Evolutionary conservation across 768 basidiomycete genomes (phyloP), one percentile per base, ranked within the genome.

Genomic region (Russula earlei): DNA sequence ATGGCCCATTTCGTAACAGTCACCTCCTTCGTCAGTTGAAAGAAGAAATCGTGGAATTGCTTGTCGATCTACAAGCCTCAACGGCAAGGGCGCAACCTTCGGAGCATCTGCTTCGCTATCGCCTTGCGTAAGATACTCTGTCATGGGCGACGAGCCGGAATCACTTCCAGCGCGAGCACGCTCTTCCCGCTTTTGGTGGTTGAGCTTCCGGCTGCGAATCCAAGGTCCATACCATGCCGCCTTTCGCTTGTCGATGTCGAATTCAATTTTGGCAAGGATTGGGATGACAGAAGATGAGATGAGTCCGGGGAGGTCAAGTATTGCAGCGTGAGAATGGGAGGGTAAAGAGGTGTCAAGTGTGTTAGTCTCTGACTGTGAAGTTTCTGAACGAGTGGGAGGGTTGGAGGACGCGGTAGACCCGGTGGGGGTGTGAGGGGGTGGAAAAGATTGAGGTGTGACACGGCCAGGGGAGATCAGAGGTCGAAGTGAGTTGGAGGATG

Each of bases 181-280:
- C 24, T 38, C 49, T 20, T 56, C 62, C 24, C 86, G 73, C 67
- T 81, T 85, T n/a, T 75, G 75, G 55, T 79, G 77, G 55, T 82
- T 82, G 45, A 74, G 71, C 55, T 75, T 75, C 54, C 87, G 72
- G 64, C 82, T 87, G 54, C 82, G 76, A 25, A 83, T 57, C 89
- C 90, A 95, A 8, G 83, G 82, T n/a, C 84, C 84, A 60, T 84
- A 93, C 93, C 93, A 96, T 3, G 72, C 72, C 2, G 91, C 93
- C 60, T 77, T 84, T 50, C 79, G 74, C 37, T 75, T 75, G 69
- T 96, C 94, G 63, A 98, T 85, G 67, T 96, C 91, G 64, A 98
- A 96, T 68, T 97, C 93, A 12, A 98, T 82, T 69, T 94, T 94
- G 47, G 92, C 94, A 27, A 98, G 77, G 54, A 96, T 84, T 5